A percentile compares a stretch with the other conserved stretches of the same genome.
These are phyloP conservation scores for Coemansia asiatica DNA, from an alignment of 192 early-diverging fungal genomes.

Conservation along the genomic window DNA sequence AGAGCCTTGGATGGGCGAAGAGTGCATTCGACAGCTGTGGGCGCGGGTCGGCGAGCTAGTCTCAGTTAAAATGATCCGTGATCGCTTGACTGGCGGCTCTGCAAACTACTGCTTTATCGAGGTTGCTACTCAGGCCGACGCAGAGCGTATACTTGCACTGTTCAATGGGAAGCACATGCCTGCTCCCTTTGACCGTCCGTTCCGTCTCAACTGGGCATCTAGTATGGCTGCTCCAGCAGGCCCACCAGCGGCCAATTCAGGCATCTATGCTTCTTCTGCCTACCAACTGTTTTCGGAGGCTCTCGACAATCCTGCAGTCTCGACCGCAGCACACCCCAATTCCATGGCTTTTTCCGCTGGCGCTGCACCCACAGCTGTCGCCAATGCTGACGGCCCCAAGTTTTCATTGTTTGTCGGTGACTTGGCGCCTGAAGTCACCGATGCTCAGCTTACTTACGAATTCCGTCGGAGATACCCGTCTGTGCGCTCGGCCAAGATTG, in stretches of 20 bases:
- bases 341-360: neutral
- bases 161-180: conserved; percentile 85
- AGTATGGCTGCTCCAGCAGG: conserved; percentile 60
- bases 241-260: neutral
- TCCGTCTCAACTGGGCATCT: conserved; percentile 97
- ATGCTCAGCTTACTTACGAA: conserved; percentile 63
- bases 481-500: conserved; percentile 90
- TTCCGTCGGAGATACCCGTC: conserved; percentile 85
- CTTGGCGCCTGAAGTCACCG: conserved; percentile 85
- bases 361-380: conserved; percentile 17
- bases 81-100: conserved; percentile 74
- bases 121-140: conserved; percentile 66
- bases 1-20: conserved; percentile 98
- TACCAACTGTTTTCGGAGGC: neutral
- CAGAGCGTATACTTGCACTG: conserved; percentile 67
- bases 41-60: conserved; percentile 81
- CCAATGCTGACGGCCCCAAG: conserved; percentile 67
- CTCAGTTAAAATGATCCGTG: conserved; percentile 91
- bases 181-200: conserved; percentile 67
- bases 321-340: conserved; percentile 1
- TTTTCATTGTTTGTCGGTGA: conserved; percentile 97
- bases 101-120: conserved; percentile 96
- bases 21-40: conserved; percentile 85
- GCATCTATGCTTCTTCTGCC: neutral
- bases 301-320: neutral